Base-by-base conservation (phyloP, 164 flowering plant genomes). In the Annona cherimola region DNA sequence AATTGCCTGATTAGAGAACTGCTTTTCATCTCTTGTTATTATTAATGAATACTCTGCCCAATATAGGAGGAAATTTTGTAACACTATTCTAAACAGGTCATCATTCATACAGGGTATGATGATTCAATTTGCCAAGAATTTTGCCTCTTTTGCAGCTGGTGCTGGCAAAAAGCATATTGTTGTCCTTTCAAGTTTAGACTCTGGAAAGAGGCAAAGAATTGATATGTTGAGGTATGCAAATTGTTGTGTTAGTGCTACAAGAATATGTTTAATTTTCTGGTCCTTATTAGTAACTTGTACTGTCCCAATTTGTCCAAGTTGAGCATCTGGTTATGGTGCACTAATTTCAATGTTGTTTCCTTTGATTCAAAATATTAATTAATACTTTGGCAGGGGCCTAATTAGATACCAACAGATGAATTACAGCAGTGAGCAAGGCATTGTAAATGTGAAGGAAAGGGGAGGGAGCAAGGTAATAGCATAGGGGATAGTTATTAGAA, bases 131-230 rank as follows among this genome's bases (percentile, higher is more conserved):
- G 94, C 96, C 1, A 87, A 85, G 78, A 88, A 89, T 75, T 65
- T 95, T 78, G 98, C 98, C 62, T 79, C 82, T 74, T 95, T 88
- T 85, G 94, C 88, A 74, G 85, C 81, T 79, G 75, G 83, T 4
- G 79, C 82, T 78, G 93, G 97, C 71, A 93, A 86, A 81, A 87
- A 91, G 80, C 96, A 93, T 79, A 81, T 89, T n/a, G 63, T 93
- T 73, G 74, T 95, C 61, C 93, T 95, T 61, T 95, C 99, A 42
- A 80, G 97, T 87, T 81, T 95, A 77, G 97, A 93, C 75, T 90
- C 95, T 79, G 90, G 89, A 66, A 79, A 82, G 74, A 88, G 86
- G 89, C 85, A 79, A 76, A 87, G 71, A 39, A 79, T 90, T 79
- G 96, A 93, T 70, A 76, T 80, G 77, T 85, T 92, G 73, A 89